These are phyloP conservation scores for Podaxis sp. DNA, from an alignment of 768 basidiomycete genomes.

Conservation along the genomic window DNA sequence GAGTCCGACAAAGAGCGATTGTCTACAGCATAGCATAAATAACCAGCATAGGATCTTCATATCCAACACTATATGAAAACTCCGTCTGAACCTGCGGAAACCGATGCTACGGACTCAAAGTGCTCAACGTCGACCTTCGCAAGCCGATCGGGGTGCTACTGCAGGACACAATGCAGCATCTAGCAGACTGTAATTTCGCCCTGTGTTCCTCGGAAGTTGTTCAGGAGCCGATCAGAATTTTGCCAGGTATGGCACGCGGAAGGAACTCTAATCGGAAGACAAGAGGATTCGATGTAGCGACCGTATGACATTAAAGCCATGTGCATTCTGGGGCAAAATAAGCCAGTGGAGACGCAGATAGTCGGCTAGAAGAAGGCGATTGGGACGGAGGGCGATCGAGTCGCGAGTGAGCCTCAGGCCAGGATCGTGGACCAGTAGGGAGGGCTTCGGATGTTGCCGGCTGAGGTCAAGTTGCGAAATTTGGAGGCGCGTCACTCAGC, in stretches of 20 bases:
- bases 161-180: no score
- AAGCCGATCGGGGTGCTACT: no score
- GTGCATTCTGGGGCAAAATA: neutral
- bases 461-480: neutral
- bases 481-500: constrained; percentile 9
- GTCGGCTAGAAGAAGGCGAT: constrained; percentile 10
- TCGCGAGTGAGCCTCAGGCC: neutral
- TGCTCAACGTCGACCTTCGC: no score
- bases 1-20: no score
- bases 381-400: neutral
- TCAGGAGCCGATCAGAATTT: neutral
- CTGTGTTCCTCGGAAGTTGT: neutral
- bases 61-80: no score
- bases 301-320: neutral
- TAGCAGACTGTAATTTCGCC: no score
- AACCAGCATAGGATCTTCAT: no score
- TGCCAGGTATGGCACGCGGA: neutral
- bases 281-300: neutral
- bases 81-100: no score
- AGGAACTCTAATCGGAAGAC: neutral
- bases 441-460: constrained; percentile 13
- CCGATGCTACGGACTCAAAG: no score
- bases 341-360: neutral
- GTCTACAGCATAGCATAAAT: no score
- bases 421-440: constrained; percentile 2